Base-by-base conservation (phyloP, 2,329 filamentous ascomycete species). In the Phyllosticta paracitricarpa region DNA sequence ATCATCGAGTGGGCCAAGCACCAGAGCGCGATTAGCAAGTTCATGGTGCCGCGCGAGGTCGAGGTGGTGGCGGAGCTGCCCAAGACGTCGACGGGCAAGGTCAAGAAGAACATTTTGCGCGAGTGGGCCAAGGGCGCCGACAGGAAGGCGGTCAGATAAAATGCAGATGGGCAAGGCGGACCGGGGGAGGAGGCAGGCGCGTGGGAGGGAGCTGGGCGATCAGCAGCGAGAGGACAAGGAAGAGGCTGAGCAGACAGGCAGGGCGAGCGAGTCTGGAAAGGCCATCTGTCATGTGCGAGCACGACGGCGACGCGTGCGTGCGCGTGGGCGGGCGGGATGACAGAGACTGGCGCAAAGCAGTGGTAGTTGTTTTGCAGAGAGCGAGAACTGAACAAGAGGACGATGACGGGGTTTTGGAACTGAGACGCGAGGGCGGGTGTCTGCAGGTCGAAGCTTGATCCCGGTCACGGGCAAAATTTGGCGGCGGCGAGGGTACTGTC, bases 41-140 rank as follows among this genome's bases (percentile, higher is more conserved):
- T 97, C 71, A 97, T 97, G 94, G 86, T 87, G 54, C 85, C 84
- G 12, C 78, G 80, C 57, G 85, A 87, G 73, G 82, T 87, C 0
- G 89, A 96, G 73, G 79, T 97, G 53, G 84, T 99, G n/a, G 66
- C 78, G 5, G 92, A 97, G 73, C 78, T 99, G 65, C 94, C 94
- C 9, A 99, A 99, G 82, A 99, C 94, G 28, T 94, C 89, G 73
- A 99, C 94, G 0, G 94, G 94, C 2, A 99, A 99, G 81, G 82
- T 97, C 63, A 87, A 91, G 82, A 99, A 99, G 84, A 97, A 96
- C 69, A 84, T 96, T 6, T 75, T 99, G 61, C 79, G 94, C 63
- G 88, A 90, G 67, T 96, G 92, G 93, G 89, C 89, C 2, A 89
- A 84, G 71, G 82, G 82, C 26, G 61, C 61, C 19, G 61, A 62